Percentiles rank a stretch among this genome's conserved stretches.
These are phyloP conservation scores for Xylaria sp. DNA, from an alignment of 2,329 filamentous ascomycete genomes.

Conservation along the genomic window DNA sequence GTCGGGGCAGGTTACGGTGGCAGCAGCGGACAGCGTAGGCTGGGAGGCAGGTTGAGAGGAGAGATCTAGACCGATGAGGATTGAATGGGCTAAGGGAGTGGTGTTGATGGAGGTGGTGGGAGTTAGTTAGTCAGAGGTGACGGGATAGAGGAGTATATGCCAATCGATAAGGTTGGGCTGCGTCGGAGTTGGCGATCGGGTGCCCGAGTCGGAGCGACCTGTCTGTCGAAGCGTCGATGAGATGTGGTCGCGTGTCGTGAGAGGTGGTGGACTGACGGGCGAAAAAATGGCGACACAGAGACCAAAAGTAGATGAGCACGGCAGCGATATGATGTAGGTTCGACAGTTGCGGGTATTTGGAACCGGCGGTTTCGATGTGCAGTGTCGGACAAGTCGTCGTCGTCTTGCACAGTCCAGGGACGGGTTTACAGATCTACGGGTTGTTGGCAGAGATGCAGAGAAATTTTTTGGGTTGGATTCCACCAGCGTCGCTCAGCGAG, in stretches of 20 bases:
- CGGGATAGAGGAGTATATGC: slow-evolving; percentile 15
- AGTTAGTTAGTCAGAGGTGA: neutral
- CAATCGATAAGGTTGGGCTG: slow-evolving; percentile 34
- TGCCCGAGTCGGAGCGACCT: slow-evolving; percentile 20
- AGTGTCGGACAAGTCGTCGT: neutral
- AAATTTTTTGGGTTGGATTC: slow-evolving; percentile 30
- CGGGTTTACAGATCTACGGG: neutral
- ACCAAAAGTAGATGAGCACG: slow-evolving; percentile 19
- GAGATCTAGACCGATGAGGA: neutral
- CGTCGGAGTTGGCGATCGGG: slow-evolving; percentile 22
- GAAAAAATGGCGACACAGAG: slow-evolving; percentile 18
- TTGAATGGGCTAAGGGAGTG: neutral
- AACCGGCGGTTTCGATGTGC: slow-evolving; percentile 1
- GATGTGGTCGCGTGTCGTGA: slow-evolving; percentile 33
- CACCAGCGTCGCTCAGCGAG: slow-evolving; percentile 37
- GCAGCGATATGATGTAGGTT: neutral
- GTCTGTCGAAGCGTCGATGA: neutral
- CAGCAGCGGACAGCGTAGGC: neutral
- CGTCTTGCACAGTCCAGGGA: neutral
- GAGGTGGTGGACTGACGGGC: slow-evolving; percentile 16
- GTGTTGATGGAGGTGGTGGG: neutral
- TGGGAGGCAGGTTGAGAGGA: neutral
- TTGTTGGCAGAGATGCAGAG: slow-evolving; percentile 12
- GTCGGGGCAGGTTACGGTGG: slow-evolving; percentile 19
- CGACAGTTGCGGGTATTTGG: neutral